Base-by-base conservation (phyloP, 495 filamentous ascomycete genomes). In the Mytilinidion resinicola region DNA sequence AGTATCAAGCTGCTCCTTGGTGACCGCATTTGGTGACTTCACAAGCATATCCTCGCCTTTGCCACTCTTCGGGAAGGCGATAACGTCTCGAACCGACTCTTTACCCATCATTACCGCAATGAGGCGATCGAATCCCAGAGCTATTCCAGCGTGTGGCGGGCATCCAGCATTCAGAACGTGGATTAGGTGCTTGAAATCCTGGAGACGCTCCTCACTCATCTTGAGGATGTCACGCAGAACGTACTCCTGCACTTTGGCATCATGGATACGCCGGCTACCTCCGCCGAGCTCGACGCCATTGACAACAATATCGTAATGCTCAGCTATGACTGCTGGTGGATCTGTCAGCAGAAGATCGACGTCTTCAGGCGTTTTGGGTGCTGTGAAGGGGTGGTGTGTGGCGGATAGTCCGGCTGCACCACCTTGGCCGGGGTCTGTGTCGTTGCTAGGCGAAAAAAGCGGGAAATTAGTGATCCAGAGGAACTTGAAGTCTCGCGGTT, bases 331-430 rank as follows among this genome's bases (percentile, higher is more conserved):
- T 56, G 79, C 72, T 9, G 86, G 76, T 1, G 93, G 95, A 53
- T 90, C 77, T 5, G 81, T 84, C 17, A 80, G 72, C 9, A 96
- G 81, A 1, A 91, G 68, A 43, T 89, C 84, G 30, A 95, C 81
- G 66, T 97, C 95, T 11, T 76, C 74, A 11, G 79, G 63, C 6
- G 82, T 79, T 53, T 86, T 82, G 0, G 95, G 93, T 0, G 95
- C 87, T 3, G 93, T 98, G 72, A 98, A 98, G 1, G 95, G 93
- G 70, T 98, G 93, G 63, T 98, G 93, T 0, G 92, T 96, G 7
- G 93, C 85, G 14, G 84, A 83, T 68, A 97, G 78, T 4, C 90
- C 90, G 0, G 91, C 83, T 10, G 74, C 68, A 15, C 91, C 91
- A 33, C 85, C 87, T 71, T 96, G 92, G 3, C 91, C 91, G 5